A percentile compares a stretch with the other conserved stretches of the same genome.
phyloP scores from a whole-genome alignment of 441 rosid species.

The Corymbia citriodora region DNA sequence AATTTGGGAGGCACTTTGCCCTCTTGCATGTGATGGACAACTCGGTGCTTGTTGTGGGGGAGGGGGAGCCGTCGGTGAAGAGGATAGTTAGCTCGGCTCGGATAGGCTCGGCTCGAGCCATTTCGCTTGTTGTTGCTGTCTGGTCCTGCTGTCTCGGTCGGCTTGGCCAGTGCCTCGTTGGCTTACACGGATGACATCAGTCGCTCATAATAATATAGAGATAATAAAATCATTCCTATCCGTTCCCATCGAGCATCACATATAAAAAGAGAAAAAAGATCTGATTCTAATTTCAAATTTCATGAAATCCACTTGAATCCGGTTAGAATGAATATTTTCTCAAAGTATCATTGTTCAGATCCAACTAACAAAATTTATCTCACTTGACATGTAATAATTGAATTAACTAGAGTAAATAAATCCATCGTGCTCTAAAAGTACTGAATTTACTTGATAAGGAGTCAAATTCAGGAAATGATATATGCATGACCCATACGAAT shows the following conservation, averaged over 20 bases:
- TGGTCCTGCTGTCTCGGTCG: neutral
- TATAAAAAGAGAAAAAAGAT: no score
- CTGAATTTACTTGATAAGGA: neutral
- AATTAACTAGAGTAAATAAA: neutral
- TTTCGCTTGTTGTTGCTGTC: neutral
- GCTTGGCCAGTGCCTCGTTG: neutral
- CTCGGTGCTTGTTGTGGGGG: neutral
- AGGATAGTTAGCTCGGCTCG: neutral
- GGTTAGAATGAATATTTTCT: neutral
- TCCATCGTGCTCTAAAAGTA: neutral
- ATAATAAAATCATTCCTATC: no score
- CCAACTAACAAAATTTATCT: no score
- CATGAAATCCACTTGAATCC: neutral
- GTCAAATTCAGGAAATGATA: accelerated
- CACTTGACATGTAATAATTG: neutral
- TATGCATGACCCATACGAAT: accelerated
- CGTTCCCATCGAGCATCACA: no score
- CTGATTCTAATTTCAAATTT: neutral
- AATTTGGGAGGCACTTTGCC: neutral
- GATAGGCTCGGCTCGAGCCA: neutral
- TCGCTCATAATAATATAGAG: neutral
- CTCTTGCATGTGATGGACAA: neutral
- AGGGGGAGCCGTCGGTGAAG: neutral
- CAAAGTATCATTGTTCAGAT: neutral
- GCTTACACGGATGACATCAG: neutral